phyloP scores from a whole-genome alignment of 805 yeast species.

The Metschnikowia drakensbergensis region DNA sequence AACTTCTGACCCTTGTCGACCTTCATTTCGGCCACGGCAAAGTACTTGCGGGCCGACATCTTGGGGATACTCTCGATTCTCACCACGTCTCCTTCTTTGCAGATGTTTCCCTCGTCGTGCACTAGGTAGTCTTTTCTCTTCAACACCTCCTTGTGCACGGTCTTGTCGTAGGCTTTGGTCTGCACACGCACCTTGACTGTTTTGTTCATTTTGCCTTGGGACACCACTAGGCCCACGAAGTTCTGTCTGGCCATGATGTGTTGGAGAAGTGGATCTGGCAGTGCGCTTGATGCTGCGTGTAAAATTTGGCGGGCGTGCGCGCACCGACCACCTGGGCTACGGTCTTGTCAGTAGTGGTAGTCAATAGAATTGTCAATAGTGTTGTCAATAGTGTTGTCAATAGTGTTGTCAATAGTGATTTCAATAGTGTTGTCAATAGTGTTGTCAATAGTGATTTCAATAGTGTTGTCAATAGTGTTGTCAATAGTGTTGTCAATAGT shows the following conservation, averaged over 20 bases:
- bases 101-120: slow-evolving; percentile 88
- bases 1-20: slow-evolving; percentile 89
- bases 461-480: no score
- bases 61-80: slow-evolving; percentile 90
- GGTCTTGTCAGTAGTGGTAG: no score
- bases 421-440: no score
- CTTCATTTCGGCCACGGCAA: slow-evolving; percentile 90
- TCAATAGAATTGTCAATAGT: no score
- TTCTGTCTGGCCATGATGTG: slow-evolving; percentile 77
- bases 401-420: no score
- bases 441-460: no score
- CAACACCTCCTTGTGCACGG: slow-evolving; percentile 69
- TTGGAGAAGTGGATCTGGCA: background rate
- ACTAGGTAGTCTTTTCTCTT: slow-evolving; percentile 81
- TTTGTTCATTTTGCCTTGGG: slow-evolving; percentile 95
- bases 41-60: slow-evolving; percentile 72
- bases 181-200: slow-evolving; percentile 91
- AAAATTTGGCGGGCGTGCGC: slow-evolving; percentile 7
- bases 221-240: slow-evolving; percentile 86
- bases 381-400: no score
- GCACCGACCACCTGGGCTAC: background rate
- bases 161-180: slow-evolving; percentile 65
- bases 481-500: no score
- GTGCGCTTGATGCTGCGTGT: background rate
- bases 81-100: slow-evolving; percentile 94